Evolutionary conservation across 192 early-diverging fungal species (phyloP), one percentile per base, ranked within the genome.

Genomic region (Umbelopsis ramanniana): DNA sequence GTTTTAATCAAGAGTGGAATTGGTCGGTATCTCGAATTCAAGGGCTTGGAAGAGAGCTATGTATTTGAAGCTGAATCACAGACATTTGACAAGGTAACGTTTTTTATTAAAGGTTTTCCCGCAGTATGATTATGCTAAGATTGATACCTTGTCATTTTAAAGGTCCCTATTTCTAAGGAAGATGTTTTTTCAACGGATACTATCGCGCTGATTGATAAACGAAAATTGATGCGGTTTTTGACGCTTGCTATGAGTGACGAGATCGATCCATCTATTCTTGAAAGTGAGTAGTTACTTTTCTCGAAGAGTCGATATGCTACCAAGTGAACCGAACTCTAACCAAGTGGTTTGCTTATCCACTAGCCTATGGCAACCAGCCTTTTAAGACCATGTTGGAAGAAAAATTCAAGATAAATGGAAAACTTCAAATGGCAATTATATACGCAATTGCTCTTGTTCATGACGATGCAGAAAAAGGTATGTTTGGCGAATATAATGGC

Each of bases 221-320:
- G 97, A 70, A 87, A 90, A 55, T 75, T 98, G 76, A 98, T 98
- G 97, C 88, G 90, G 73, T 91, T 96, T 71, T 77, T 98, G 69
- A 90, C 88, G 3, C 83, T 85, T 72, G 83, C 91, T 12, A 70
- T 85, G 67, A 82, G 88, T 66, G 77, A 83, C 26, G 86, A 83
- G 46, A 77, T 76, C 14, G 73, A 78, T 37, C 70, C 70, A 48
- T 74, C 74, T 6, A 60, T 76, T 26, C 72, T 77, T 69, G 52
- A 76, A 60, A 83, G 79, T 79, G 79, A 54, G 10, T 74, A 21
- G 66, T 54, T 29, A 21, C 23, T 68, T n/a, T n/a, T n/a, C n/a
- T 48, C 5, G 6, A 60, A 48, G 54, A 14, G 43, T 68, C 29
- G 6, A 23, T 12, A 12, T 43, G n/a, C 19, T 9, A 60, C 40